Conservation (phyloP, 2,329 filamentous ascomycete species). For the Erysiphe pulchra region DNA sequence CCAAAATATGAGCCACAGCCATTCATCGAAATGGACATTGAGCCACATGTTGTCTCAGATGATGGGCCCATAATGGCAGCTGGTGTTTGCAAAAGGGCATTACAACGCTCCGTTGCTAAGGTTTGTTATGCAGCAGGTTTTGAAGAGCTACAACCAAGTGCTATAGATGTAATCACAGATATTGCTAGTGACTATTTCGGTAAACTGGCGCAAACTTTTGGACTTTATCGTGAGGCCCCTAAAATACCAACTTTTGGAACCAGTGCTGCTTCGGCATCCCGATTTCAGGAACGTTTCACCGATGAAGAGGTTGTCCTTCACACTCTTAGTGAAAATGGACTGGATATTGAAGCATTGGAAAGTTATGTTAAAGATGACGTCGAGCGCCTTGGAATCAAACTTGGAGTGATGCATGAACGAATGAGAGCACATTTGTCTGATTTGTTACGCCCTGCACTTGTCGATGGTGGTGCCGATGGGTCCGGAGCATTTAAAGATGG, state of each 20-base stretch:
- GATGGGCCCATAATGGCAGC: slow-evolving; percentile 71
- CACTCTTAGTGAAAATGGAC: slow-evolving; percentile 58
- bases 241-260: slow-evolving; percentile 32
- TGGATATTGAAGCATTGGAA: slow-evolving; percentile 60
- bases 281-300: slow-evolving; percentile 43
- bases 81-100: slow-evolving; percentile 53
- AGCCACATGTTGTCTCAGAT: slow-evolving; percentile 72
- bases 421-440: slow-evolving; percentile 90
- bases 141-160: slow-evolving; percentile 88
- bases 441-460: slow-evolving; percentile 67
- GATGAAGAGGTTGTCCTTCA: slow-evolving; percentile 74
- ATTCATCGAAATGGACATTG: slow-evolving; percentile 66
- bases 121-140: slow-evolving; percentile 92
- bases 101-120: slow-evolving; percentile 80
- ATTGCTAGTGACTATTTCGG: slow-evolving; percentile 74
- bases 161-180: slow-evolving; percentile 72
- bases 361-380: slow-evolving; percentile 78
- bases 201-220: slow-evolving; percentile 57
- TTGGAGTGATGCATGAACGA: slow-evolving; percentile 68
- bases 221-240: slow-evolving; percentile 60
- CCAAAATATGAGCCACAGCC: slow-evolving; percentile 83
- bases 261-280: slow-evolving; percentile 13
- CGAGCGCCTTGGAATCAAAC: slow-evolving; percentile 58
- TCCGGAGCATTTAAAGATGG: slow-evolving; percentile 85
- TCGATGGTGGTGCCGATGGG: slow-evolving; percentile 58